phyloP scores from a whole-genome alignment of 179 eudicot species.

The Carnegiea gigantea region DNA sequence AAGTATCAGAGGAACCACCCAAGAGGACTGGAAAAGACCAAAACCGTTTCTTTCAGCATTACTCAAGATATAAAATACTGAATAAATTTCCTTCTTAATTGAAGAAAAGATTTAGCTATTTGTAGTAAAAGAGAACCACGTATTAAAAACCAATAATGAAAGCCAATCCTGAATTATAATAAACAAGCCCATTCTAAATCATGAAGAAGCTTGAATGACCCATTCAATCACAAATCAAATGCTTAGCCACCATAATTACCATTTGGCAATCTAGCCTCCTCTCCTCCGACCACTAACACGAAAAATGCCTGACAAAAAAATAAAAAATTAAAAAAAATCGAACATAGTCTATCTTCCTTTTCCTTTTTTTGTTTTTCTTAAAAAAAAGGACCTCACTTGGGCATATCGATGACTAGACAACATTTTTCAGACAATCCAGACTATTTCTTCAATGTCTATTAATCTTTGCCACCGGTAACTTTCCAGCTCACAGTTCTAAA shows the following conservation, averaged over 20 bases:
- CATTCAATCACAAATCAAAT: not conserved
- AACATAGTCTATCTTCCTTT: not conserved
- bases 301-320: not conserved
- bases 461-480: not conserved
- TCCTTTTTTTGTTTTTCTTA: not conserved
- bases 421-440: too few species aligned
- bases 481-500: too few species aligned
- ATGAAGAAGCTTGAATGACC: not conserved
- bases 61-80: not conserved
- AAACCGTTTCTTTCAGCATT: not conserved
- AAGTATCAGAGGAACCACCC: conserved; percentile 2
- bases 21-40: not conserved
- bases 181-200: not conserved
- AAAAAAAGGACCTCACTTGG: not conserved
- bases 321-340: not conserved
- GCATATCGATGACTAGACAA: too few species aligned
- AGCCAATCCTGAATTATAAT: not conserved
- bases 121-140: not conserved
- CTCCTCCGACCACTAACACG: not conserved
- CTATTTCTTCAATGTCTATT: not conserved
- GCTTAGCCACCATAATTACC: not conserved
- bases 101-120: not conserved
- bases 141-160: not conserved
- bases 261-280: not conserved
- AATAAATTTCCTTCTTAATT: not conserved